phyloP scores from a whole-genome alignment of 352 stramenopile species.

The Globisporangium alternatum region DNA sequence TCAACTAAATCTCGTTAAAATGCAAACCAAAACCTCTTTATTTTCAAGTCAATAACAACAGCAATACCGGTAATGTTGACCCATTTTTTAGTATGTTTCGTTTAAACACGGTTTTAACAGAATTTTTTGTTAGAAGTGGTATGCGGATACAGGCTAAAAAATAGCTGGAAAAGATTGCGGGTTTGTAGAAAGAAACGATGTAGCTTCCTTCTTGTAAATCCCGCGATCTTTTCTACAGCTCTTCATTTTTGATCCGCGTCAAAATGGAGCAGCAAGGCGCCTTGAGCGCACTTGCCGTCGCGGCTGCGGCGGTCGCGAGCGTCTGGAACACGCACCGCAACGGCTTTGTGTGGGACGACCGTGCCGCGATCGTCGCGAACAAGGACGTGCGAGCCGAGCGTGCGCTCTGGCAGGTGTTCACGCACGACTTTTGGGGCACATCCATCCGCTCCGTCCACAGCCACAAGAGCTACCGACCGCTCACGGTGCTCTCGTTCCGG shows the following conservation, averaged over 20 bases:
- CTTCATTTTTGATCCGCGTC: background rate
- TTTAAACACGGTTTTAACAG: too few relatives aligned
- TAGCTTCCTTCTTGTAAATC: too few relatives aligned
- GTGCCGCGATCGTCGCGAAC: constrained; percentile 60
- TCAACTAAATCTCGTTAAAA: too few relatives aligned
- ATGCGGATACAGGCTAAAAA: too few relatives aligned
- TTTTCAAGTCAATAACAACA: too few relatives aligned
- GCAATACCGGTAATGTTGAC: too few relatives aligned
- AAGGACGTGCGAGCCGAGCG: constrained; percentile 34
- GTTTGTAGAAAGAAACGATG: too few relatives aligned
- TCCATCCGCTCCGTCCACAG: constrained; percentile 39
- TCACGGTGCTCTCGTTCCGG: constrained; percentile 70
- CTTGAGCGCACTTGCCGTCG: constrained; percentile 18
- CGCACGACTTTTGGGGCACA: constrained; percentile 83
- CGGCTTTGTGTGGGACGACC: constrained; percentile 87
- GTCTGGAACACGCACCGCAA: constrained; percentile 49
- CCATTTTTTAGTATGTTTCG: too few relatives aligned
- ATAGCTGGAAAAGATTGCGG: too few relatives aligned
- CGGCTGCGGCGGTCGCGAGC: constrained; percentile 27
- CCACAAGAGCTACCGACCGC: constrained; percentile 86
- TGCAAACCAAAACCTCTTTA: too few relatives aligned
- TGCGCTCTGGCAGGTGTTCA: constrained; percentile 38
- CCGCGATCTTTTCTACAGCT: background rate
- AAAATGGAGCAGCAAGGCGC: background rate
- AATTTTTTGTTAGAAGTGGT: too few relatives aligned